phyloP scores from a whole-genome alignment of 495 filamentous ascomycete species.

The Aspergillus homomorphus region DNA sequence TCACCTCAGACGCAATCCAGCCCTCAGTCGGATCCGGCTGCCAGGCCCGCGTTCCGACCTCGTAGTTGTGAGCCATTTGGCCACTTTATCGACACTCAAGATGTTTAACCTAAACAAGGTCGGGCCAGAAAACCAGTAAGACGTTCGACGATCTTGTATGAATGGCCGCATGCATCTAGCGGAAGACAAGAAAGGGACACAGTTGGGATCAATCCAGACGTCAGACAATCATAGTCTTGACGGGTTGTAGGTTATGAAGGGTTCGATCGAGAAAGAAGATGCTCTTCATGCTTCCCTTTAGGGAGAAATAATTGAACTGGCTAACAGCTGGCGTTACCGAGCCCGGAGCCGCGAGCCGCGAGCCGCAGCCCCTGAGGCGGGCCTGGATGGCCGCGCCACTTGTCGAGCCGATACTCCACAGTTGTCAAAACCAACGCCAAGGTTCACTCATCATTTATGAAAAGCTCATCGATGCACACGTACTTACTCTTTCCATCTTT shows the following conservation, averaged over 20 bases:
- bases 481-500: not conserved
- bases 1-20: constrained; percentile 94
- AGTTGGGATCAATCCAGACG: not conserved
- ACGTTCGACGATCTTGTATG: constrained; percentile 7
- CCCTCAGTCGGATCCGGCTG: constrained; percentile 93
- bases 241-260: not conserved
- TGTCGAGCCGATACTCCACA: constrained; percentile 25
- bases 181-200: not conserved
- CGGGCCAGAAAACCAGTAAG: constrained; percentile 6
- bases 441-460: constrained; percentile 3
- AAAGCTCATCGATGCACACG: not conserved
- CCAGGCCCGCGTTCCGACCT: constrained; percentile 97
- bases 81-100: constrained; percentile 1
- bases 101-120: constrained; percentile 12
- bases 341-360: not conserved
- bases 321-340: constrained; percentile 40
- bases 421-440: constrained; percentile 20
- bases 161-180: constrained; percentile 2
- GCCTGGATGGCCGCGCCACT: constrained; percentile 42
- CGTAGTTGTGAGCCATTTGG: constrained; percentile 90
- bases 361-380: constrained; percentile 39
- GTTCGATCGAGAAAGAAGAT: constrained; percentile 3
- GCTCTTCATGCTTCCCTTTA: constrained; percentile 16
- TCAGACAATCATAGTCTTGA: not conserved
- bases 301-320: constrained; percentile 26